Evolutionary conservation across 2,329 filamentous ascomycete genomes (phyloP), one percentile per base, ranked within the genome.

Genomic region (Sphaerulina musiva): DNA sequence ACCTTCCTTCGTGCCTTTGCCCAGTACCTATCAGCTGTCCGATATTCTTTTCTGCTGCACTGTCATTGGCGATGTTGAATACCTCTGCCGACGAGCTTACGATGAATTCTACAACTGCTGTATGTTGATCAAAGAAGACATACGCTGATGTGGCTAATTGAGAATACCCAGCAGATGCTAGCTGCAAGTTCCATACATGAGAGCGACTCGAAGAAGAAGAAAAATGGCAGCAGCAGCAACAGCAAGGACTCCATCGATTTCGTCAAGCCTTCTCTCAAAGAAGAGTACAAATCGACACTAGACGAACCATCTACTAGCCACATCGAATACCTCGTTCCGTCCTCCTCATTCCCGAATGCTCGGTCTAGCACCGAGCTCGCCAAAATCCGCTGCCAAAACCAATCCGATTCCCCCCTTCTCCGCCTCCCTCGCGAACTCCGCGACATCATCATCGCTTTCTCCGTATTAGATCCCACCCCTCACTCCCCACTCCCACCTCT

Each of bases 401-500:
- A 44, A 34, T 11, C n/a, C n/a, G 9, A 41, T 14, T 55, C 48
- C 4, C 48, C 36, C 10, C 49, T 56, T 10, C 54, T 56, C 14
- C 54, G 41, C 7, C 54, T 56, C 3, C 54, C 54, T 10, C 44
- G 54, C 29, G 54, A 56, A 42, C 54, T 56, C 10, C 54, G 54
- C 14, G 49, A 56, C 45, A 39, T 56, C 14, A 56, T 52, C 20
- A 47, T 42, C 9, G 41, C 29, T 31, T 48, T 51, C 42, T 11
- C 34, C 41, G 31, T 44, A 12, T 23, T 20, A 5, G 17, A 48
- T 38, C 44, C 47, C 44, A 42, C 46, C n/a, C 34, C 53, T 6
- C 36, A 46, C 11, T 46, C 49, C 14, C 9, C 45, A 14, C 54
- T 56, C n/a, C 54, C 54, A 12, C 32, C 48, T 12, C 40, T 56